Evolutionary conservation across 2,329 filamentous ascomycete species (phyloP).

Genomic region (Paracorniculantispora psalliotae): DNA sequence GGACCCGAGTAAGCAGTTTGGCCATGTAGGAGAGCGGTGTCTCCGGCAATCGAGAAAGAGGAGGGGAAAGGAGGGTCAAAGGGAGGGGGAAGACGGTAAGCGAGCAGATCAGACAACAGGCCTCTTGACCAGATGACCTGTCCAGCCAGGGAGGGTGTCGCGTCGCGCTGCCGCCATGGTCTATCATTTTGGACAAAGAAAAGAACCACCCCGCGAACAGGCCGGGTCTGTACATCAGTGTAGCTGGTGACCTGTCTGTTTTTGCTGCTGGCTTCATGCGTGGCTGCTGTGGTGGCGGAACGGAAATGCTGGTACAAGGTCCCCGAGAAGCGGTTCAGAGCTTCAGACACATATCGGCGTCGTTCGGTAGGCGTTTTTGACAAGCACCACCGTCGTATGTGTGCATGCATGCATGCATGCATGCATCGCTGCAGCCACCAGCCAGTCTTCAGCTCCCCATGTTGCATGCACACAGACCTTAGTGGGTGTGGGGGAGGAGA

Average conservation of each 20-base stretch:
- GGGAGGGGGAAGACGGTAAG: neutral
- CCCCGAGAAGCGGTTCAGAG: neutral
- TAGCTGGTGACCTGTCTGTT: neutral
- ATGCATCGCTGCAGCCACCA: neutral
- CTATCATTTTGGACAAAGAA: neutral
- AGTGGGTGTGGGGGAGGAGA: too few species aligned
- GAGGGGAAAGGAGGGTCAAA: neutral
- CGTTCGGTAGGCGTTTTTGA: neutral
- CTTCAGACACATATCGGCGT: neutral
- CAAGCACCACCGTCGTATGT: neutral
- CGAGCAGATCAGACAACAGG: neutral
- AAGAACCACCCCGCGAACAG: too few species aligned
- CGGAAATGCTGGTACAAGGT: neutral
- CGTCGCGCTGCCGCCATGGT: neutral
- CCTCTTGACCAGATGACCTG: neutral
- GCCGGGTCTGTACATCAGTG: too few species aligned
- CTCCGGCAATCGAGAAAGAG: neutral
- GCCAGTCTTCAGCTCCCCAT: neutral
- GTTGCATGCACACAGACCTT: neutral
- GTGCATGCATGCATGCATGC: neutral
- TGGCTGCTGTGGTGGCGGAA: neutral
- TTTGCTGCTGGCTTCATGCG: neutral
- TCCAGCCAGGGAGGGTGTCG: neutral
- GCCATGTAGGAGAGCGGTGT: neutral
- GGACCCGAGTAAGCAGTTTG: neutral